These are phyloP conservation scores for Pyracantha coccinea DNA, from an alignment of 331 rosid genomes.

Conservation along the genomic window DNA sequence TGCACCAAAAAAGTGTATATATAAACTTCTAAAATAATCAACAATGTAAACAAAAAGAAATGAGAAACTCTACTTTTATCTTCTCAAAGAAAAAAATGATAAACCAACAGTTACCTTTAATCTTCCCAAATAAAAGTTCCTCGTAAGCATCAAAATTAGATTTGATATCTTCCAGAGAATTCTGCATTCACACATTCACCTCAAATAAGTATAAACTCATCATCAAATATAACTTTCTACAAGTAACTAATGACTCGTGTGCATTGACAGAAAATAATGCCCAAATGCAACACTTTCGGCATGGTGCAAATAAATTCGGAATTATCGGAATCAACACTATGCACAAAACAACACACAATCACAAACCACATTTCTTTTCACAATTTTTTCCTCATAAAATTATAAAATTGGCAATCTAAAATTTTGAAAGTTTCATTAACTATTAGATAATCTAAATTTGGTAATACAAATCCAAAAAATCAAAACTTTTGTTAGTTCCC, in stretches of 20 bases:
- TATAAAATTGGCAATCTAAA: neutral
- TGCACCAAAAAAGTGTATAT: conserved; percentile 23
- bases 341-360: neutral
- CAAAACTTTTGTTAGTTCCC: neutral
- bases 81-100: neutral
- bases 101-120: conserved; percentile 51
- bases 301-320: neutral
- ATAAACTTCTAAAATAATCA: conserved; percentile 1
- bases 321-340: neutral
- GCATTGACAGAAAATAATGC: neutral
- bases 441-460: neutral
- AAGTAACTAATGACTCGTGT: neutral
- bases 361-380: neutral
- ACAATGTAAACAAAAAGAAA: conserved; percentile 7
- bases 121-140: conserved; percentile 48
- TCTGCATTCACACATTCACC: conserved; percentile 36
- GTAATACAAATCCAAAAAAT: neutral
- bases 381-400: neutral
- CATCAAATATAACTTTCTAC: neutral
- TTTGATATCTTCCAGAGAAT: conserved; percentile 48
- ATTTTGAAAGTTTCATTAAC: neutral
- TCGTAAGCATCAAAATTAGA: conserved; percentile 56
- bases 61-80: neutral
- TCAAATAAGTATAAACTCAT: neutral
- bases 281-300: neutral